phyloP scores from a whole-genome alignment of 768 basidiomycete genomes.

The Gloeostereum incarnatum region DNA sequence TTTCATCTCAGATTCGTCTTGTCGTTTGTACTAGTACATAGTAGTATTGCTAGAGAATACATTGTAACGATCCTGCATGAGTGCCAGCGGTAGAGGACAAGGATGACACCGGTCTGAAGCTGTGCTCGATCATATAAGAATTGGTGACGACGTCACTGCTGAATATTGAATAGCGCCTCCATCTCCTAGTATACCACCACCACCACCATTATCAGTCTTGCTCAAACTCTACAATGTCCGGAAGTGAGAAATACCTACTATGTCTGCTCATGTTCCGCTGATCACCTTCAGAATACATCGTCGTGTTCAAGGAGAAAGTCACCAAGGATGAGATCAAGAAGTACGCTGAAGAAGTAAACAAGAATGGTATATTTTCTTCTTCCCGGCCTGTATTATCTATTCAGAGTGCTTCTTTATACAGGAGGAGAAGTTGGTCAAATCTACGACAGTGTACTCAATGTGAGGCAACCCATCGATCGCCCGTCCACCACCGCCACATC shows the following conservation, averaged over 20 bases:
- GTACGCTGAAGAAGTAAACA: constrained; percentile 26
- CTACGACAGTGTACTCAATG: constrained; percentile 30
- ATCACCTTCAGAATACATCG: constrained; percentile 35
- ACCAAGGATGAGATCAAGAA: constrained; percentile 29
- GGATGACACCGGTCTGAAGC: too few species aligned
- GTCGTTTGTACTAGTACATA: too few species aligned
- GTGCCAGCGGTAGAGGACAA: too few species aligned
- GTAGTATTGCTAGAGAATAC: too few species aligned
- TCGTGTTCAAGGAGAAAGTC: constrained; percentile 42
- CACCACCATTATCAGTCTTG: too few species aligned
- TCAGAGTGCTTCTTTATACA: constrained; percentile 7
- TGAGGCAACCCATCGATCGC: constrained; percentile 10
- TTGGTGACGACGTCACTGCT: too few species aligned
- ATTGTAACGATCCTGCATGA: too few species aligned
- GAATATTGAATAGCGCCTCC: too few species aligned
- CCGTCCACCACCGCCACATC: too few species aligned
- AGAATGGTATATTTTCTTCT: constrained; percentile 22
- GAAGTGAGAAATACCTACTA: constrained; percentile 4
- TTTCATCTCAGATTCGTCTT: too few species aligned
- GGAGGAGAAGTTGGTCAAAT: constrained; percentile 34
- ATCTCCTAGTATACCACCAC: too few species aligned
- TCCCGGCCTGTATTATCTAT: background rate
- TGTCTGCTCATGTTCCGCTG: background rate
- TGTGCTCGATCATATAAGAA: too few species aligned
- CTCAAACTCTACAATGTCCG: constrained; percentile 11